Percentiles rank a stretch among this genome's conserved stretches.
phyloP scores from a whole-genome alignment of 768 basidiomycete genomes.

The Tricholoma furcatifolium region DNA sequence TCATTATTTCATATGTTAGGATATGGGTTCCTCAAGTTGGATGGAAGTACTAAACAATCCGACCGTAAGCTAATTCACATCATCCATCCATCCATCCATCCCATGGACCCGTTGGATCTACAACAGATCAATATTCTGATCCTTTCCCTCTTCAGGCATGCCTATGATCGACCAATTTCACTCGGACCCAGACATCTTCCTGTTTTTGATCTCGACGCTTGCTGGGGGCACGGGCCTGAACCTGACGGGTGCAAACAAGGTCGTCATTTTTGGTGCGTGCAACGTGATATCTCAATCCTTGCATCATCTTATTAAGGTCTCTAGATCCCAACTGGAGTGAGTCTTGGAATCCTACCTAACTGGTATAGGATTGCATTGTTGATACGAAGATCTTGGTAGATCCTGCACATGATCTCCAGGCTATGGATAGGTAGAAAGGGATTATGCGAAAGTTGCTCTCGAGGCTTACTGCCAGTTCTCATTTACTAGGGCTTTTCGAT shows the following conservation, averaged over 20 bases:
- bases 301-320: slow-evolving; percentile 7
- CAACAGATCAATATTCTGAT: neutral
- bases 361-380: slow-evolving; percentile 3
- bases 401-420: slow-evolving; percentile 93
- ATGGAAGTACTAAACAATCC: slow-evolving; percentile 67
- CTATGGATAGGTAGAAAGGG: slow-evolving; percentile 64
- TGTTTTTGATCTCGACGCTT: slow-evolving; percentile 88
- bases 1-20: slow-evolving; percentile 24
- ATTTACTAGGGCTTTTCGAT: slow-evolving; percentile 62
- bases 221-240: slow-evolving; percentile 93
- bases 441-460: too few species aligned
- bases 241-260: slow-evolving; percentile 88
- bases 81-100: neutral
- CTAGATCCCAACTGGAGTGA: slow-evolving; percentile 94
- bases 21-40: slow-evolving; percentile 70
- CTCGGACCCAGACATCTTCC: slow-evolving; percentile 63
- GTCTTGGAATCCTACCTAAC: slow-evolving; percentile 24
- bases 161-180: slow-evolving; percentile 84
- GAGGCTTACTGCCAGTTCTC: neutral
- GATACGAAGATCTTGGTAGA: slow-evolving; percentile 44
- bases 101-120: neutral
- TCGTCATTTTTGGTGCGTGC: slow-evolving; percentile 79
- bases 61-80: slow-evolving; percentile 52
- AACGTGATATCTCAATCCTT: neutral
- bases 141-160: slow-evolving; percentile 57